Evolutionary conservation across 495 filamentous ascomycete genomes (phyloP), one percentile per base, ranked within the genome.

Genomic region (Aspergillus haitiensis): DNA sequence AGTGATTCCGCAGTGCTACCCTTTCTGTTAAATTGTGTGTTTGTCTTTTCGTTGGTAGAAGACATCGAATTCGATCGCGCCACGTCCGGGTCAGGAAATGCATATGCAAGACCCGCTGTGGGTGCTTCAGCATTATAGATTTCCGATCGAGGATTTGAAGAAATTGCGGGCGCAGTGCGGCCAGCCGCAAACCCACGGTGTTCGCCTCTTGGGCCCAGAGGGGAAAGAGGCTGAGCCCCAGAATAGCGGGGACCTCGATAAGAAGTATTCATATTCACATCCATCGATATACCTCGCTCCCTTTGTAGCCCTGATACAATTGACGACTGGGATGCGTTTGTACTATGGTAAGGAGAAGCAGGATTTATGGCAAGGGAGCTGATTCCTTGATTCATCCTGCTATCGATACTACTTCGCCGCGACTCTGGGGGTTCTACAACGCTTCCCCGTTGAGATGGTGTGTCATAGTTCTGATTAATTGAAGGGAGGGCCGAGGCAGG

Each of bases 41-140:
- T 72, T 21, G 74, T 69, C 39, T 75, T 75, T 12, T 87, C 84
- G 27, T 81, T 81, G 49, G 81, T 75, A 16, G 81, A 86, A 9
- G 82, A 82, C 21, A 77, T 79, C 0, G 79, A 76, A 66, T 80
- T 75, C 12, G 77, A 79, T n/a, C 77, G 72, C 40, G 76, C 72
- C 50, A 87, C 83, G 46, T 89, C 88, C 33, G 90, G 88, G 64
- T 92, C 88, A 0, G 89, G 89, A 66, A 93, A 92, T 37, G 89
- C 89, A 76, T 90, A 93, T 0, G 89, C 87, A 67, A 91, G 86
- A 72, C 89, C 89, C 61, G 89, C 90, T 13, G 88, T 92, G 8
- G 89, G 89, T 52, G 90, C 87, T 54, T 89, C 87, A 4, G 89
- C 89, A 58, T 89, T 86, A 59, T 90, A 90, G 64, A 92, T 89